Conservation (phyloP, 768 basidiomycete genomes). For the Tulasnella sp. region DNA sequence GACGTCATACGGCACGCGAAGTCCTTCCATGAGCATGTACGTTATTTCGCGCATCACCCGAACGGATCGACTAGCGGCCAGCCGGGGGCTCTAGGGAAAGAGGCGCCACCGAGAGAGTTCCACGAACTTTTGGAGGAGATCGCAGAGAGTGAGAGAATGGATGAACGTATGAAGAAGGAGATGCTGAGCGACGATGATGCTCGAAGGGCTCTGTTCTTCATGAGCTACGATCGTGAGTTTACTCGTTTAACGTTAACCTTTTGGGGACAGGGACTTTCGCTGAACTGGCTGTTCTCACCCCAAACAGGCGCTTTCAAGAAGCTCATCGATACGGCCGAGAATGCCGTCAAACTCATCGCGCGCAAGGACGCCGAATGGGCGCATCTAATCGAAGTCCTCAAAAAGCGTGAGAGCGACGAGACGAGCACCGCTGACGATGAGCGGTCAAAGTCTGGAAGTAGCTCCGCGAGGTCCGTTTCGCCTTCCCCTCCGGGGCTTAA, state of each 20-base stretch:
- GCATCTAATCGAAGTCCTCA: slow-evolving; percentile 9
- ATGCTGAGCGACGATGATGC: slow-evolving; percentile 35
- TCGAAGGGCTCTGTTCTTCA: slow-evolving; percentile 34
- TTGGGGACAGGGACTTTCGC: no score
- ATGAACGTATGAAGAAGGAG: slow-evolving; percentile 30
- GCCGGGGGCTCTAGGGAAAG: background rate
- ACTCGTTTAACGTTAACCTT: background rate
- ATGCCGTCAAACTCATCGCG: slow-evolving; percentile 13
- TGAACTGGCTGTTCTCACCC: no score
- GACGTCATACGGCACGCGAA: slow-evolving; percentile 31
- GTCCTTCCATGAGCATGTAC: slow-evolving; percentile 34
- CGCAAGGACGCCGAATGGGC: slow-evolving; percentile 12
- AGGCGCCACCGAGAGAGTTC: slow-evolving; percentile 21
- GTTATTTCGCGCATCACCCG: slow-evolving; percentile 24
- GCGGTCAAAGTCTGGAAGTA: no score
- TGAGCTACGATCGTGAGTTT: slow-evolving; percentile 32
- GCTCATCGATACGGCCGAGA: slow-evolving; percentile 18
- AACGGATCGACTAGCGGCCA: slow-evolving; percentile 2
- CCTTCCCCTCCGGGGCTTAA: no score
- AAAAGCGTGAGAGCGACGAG: background rate
- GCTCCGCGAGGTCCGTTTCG: no score
- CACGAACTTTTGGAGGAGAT: slow-evolving; percentile 35
- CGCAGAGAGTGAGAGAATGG: slow-evolving; percentile 26
- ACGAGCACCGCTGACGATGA: no score
- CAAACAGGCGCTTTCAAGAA: slow-evolving; percentile 13